Evolutionary conservation across 352 stramenopile species (phyloP).

Genomic region (Phytophthora nicotianae): DNA sequence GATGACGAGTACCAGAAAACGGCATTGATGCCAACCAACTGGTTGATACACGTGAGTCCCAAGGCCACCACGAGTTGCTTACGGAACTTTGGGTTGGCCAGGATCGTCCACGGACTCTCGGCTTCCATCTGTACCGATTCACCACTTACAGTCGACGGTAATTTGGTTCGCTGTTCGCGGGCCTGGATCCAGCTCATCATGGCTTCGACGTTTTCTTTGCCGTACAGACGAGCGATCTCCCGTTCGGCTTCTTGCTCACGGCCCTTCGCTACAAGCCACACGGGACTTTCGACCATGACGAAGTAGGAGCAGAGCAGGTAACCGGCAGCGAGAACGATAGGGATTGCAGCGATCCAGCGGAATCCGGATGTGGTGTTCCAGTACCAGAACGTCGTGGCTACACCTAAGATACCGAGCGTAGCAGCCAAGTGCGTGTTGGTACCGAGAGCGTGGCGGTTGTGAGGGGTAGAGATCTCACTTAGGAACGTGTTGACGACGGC

Average conservation of each 20-base stretch:
- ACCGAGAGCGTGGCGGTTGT: constrained; percentile 42
- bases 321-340: constrained; percentile 33
- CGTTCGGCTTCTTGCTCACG: constrained; percentile 30
- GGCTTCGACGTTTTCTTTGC: constrained; percentile 37
- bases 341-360: constrained; percentile 55
- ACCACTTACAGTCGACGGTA: constrained; percentile 28
- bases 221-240: constrained; percentile 39
- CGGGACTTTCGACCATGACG: constrained; percentile 51
- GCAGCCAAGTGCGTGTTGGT: constrained; percentile 51
- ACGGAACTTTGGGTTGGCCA: constrained; percentile 34
- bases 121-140: constrained; percentile 7
- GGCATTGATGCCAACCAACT: constrained; percentile 68
- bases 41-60: constrained; percentile 46
- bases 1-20: constrained; percentile 71
- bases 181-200: constrained; percentile 39
- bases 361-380: constrained; percentile 46
- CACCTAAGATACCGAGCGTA: constrained; percentile 45
- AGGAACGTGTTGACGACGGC: constrained; percentile 45
- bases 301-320: constrained; percentile 37
- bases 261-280: constrained; percentile 46
- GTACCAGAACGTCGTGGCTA: constrained; percentile 55
- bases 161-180: constrained; percentile 25
- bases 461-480: constrained; percentile 51
- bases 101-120: constrained; percentile 24
- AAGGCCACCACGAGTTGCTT: constrained; percentile 50